A percentile compares a stretch with the other conserved stretches of the same genome.
Evolutionary conservation across 768 basidiomycete species (phyloP).

Genomic region (Suillus cothurnatus): DNA sequence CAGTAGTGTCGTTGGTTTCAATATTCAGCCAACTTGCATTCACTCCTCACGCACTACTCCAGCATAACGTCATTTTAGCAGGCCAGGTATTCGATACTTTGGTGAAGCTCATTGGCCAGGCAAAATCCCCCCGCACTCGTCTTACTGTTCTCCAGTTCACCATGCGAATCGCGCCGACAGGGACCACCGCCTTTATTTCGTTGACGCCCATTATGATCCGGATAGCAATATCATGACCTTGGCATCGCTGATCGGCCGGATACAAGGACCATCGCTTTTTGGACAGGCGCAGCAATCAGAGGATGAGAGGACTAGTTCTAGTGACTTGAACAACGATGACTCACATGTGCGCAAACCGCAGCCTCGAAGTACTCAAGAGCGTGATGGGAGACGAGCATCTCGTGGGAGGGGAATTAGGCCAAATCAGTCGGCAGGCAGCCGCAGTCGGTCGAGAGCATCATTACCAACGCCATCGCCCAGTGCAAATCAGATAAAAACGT

Average conservation of each 20-base stretch:
- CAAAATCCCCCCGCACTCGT: constrained; percentile 59
- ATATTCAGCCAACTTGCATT: constrained; percentile 74
- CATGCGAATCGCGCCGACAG: constrained; percentile 88
- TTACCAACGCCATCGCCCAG: constrained; percentile 32
- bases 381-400: constrained; percentile 52
- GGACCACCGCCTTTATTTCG: constrained; percentile 82
- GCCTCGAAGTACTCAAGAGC: constrained; percentile 50
- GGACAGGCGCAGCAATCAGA: constrained; percentile 13
- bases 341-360: constrained; percentile 43
- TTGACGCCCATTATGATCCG: constrained; percentile 52
- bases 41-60: constrained; percentile 56
- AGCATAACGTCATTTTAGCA: constrained; percentile 53
- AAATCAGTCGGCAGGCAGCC: constrained; percentile 50
- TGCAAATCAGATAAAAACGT: constrained; percentile 23
- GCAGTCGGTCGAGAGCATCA: constrained; percentile 63
- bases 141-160: constrained; percentile 83
- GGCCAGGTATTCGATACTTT: constrained; percentile 55
- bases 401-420: constrained; percentile 51
- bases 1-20: constrained; percentile 62
- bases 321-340: constrained; percentile 33
- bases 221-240: constrained; percentile 60
- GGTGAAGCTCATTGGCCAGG: constrained; percentile 46
- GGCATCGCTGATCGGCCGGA: constrained; percentile 64
- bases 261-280: constrained; percentile 23
- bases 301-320: constrained; percentile 27